These are phyloP conservation scores for Lentinula sp. DNA, from an alignment of 768 basidiomycete species.

Conservation along the genomic window DNA sequence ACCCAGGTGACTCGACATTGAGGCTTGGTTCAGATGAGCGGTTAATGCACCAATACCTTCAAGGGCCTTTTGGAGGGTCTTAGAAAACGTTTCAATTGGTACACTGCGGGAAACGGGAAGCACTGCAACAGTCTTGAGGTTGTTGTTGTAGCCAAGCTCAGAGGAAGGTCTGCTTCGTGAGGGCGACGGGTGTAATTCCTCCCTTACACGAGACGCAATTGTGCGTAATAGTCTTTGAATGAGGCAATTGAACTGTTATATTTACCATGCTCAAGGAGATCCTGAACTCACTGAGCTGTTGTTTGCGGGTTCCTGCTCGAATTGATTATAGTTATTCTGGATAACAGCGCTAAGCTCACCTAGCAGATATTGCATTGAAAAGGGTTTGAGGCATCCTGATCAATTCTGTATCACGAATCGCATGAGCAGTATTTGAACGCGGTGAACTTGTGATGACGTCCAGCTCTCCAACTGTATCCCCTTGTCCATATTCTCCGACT, in stretches of 20 bases:
- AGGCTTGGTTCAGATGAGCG: conserved; percentile 89
- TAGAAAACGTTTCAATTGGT: conserved; percentile 85
- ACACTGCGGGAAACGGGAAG: conserved; percentile 83
- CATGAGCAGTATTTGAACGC: conserved; percentile 88
- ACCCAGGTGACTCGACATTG: conserved; percentile 87
- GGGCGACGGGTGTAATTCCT: conserved; percentile 67
- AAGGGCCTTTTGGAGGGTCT: conserved; percentile 80
- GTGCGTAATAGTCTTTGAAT: conserved; percentile 62
- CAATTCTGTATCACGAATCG: conserved; percentile 95
- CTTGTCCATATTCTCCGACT: conserved; percentile 92
- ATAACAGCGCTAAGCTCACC: conserved; percentile 34
- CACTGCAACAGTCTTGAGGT: conserved; percentile 92
- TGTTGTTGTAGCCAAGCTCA: conserved; percentile 77
- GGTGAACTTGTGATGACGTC: conserved; percentile 93
- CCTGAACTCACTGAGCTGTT: conserved; percentile 62
- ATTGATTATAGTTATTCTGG: neutral
- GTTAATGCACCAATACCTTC: conserved; percentile 94
- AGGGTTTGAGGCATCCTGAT: conserved; percentile 96
- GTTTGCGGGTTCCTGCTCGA: conserved; percentile 71
- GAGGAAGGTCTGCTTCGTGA: conserved; percentile 39
- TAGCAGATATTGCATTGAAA: conserved; percentile 93
- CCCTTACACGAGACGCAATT: conserved; percentile 89
- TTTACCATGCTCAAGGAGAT: neutral
- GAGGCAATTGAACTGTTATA: neutral
- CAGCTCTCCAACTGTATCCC: conserved; percentile 94